Evolutionary conservation across 345 rosid genomes (phyloP).

Genomic region (Dipteronia dyeriana): DNA sequence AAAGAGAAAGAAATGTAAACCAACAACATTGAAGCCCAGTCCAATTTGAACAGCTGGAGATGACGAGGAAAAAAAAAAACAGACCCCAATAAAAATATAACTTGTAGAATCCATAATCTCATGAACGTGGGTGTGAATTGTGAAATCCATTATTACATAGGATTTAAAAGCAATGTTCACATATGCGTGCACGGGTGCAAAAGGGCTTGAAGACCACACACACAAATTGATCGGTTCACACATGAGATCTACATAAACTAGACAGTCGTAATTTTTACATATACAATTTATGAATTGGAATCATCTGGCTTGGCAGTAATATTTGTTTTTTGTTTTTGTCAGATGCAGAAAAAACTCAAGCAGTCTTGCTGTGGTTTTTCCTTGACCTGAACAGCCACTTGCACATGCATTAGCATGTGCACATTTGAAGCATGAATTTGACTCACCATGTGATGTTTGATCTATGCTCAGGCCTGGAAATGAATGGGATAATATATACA

Average conservation of each 20-base stretch:
- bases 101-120: too few relatives aligned
- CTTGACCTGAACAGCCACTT: constrained; percentile 8
- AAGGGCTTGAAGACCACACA: neutral
- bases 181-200: neutral
- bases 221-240: neutral
- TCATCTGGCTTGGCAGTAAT: neutral
- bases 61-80: too few relatives aligned
- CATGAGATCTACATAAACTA: neutral
- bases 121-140: too few relatives aligned
- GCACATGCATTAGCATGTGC: constrained; percentile 13
- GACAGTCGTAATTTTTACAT: neutral
- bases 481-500: too few relatives aligned
- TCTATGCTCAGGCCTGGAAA: too few relatives aligned
- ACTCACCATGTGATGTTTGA: neutral
- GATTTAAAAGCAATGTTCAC: neutral
- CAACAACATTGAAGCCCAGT: too few relatives aligned
- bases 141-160: neutral
- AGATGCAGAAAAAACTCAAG: constrained; percentile 16
- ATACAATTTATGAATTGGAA: neutral
- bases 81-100: too few relatives aligned
- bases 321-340: constrained; percentile 12
- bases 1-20: too few relatives aligned
- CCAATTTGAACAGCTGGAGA: too few relatives aligned
- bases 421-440: constrained; percentile 6
- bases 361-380: neutral